Base-by-base conservation (phyloP, 495 filamentous ascomycete genomes). In the Evernia prunastri region DNA sequence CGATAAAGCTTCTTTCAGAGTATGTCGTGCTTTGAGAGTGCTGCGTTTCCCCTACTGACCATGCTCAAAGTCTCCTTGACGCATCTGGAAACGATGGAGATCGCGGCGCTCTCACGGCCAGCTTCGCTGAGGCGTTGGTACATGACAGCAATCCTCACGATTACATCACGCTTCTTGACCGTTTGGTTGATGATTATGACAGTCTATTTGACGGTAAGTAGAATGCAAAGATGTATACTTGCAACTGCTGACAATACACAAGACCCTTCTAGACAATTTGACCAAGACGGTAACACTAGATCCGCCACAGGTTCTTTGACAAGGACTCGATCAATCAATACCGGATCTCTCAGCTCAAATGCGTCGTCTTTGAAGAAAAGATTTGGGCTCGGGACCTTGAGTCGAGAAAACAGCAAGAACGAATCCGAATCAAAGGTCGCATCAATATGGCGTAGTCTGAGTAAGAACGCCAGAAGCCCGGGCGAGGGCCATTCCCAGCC, bases 41-140 rank as follows among this genome's bases (percentile, higher is more conserved):
- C 11, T 17, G 29, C 23, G 17, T 53, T 18, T 31, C 4, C 13
- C 27, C 5, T 15, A 15, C 49, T 53, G 4, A 53, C 13, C 12
- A 31, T 53, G 17, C 1, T 18, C 13, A 15, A 27, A 51, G 49
- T 69, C 81, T 98, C 20, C 83, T 97, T 17, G 93, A 96, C 65
- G 92, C 90, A n/a, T 96, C 92, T 66, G 89, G 88, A 15, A 96
- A 94, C 72, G 94, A 96, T 70, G 90, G 91, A 56, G 93, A 97
- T 72, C 85, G 93, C 40, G 94, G 94, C 35, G 89, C 90, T 56
- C 75, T 98, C 69, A 97, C 91, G 3, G 86, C 89, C 35, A 90
- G 91, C 18, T 97, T 98, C 76, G 87, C 92, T 2, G 94, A 97
- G 69, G 78, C 96, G 57, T 78, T 98, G 15, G 87, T 92, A 7